These are phyloP conservation scores for Fusarium sp. DNA, from an alignment of 2,329 filamentous ascomycete species.

Conservation along the genomic window DNA sequence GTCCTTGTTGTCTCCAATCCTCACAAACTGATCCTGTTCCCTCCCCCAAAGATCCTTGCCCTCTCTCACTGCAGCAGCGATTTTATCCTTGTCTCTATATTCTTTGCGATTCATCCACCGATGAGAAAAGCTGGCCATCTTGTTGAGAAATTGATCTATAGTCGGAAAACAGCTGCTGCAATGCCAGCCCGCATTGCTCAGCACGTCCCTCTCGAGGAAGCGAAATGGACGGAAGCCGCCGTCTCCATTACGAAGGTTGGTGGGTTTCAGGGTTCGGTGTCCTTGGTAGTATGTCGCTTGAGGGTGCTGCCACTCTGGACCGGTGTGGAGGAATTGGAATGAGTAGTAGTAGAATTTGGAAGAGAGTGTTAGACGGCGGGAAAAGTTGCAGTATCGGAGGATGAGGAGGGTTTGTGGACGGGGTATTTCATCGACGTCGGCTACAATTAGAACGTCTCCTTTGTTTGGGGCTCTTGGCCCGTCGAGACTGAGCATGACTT, in stretches of 20 bases:
- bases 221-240: constrained; percentile 52
- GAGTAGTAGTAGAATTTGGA: constrained; percentile 67
- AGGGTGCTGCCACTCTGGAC: constrained; percentile 63
- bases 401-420: constrained; percentile 60
- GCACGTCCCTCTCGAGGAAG: constrained; percentile 54
- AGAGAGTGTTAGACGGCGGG: constrained; percentile 61
- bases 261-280: constrained; percentile 60
- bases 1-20: constrained; percentile 61
- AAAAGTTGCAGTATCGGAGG: constrained; percentile 62
- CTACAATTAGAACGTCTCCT: constrained; percentile 67
- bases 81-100: constrained; percentile 60
- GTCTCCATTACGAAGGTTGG: constrained; percentile 62
- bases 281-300: constrained; percentile 66
- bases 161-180: constrained; percentile 70
- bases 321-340: constrained; percentile 60
- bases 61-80: constrained; percentile 60
- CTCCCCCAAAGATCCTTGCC: constrained; percentile 67
- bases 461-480: constrained; percentile 53
- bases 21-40: constrained; percentile 57
- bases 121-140: constrained; percentile 67
- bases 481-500: constrained; percentile 62
- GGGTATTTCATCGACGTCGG: constrained; percentile 70
- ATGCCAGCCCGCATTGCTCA: constrained; percentile 67
- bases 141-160: constrained; percentile 63
- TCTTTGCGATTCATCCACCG: constrained; percentile 60